Evolutionary conservation across 257 asterid species (phyloP).

Genomic region (Anisodus tanguticus): DNA sequence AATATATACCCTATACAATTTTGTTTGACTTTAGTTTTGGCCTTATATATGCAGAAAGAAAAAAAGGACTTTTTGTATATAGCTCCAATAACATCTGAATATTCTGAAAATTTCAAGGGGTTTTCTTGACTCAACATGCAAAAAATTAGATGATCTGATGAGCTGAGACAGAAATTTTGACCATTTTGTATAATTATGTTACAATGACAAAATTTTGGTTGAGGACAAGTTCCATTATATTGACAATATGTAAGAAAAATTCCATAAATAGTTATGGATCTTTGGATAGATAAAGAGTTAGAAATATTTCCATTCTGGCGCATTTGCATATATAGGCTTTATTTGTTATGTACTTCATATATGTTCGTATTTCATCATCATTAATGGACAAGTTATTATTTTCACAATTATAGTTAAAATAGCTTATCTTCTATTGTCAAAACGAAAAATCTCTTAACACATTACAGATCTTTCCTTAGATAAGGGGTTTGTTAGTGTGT

Average conservation of each 20-base stretch:
- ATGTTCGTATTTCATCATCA: neutral
- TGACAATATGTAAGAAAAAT: neutral
- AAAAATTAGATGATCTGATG: neutral
- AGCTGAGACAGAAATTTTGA: neutral
- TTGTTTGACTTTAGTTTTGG: constrained; percentile 46
- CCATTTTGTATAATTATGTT: constrained; percentile 9
- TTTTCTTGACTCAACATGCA: constrained; percentile 15
- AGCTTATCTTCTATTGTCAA: neutral
- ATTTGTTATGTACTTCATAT: neutral
- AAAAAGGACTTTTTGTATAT: neutral
- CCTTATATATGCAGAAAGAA: constrained; percentile 36
- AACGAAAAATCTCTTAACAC: neutral
- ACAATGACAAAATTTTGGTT: neutral
- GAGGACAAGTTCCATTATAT: neutral
- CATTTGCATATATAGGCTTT: neutral
- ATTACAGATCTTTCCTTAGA: neutral
- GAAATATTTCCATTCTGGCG: neutral
- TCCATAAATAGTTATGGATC: neutral
- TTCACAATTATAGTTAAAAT: neutral
- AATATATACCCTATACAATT: constrained; percentile 48
- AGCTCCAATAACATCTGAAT: constrained; percentile 7
- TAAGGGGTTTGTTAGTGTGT: neutral
- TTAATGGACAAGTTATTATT: neutral
- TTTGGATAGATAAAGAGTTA: neutral
- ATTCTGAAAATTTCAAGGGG: constrained; percentile 10